Evolutionary conservation across 306 rosid genomes (phyloP), one percentile per base, ranked within the genome.

Genomic region (Mucuna pruriens): DNA sequence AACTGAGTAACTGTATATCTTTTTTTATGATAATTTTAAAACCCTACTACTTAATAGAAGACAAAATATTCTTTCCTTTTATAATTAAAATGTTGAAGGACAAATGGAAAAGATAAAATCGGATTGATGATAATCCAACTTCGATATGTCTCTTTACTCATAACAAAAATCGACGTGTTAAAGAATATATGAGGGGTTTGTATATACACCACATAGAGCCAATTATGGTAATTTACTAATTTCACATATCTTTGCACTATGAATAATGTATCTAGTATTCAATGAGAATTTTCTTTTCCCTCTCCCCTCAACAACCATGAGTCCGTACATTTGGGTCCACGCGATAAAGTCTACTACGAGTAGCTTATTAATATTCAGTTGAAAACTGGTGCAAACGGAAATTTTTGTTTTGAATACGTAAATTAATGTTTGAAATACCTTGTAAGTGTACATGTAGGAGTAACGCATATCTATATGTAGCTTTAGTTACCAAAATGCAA

Each of bases 111-210:
- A 49, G 34, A 25, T 60, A 29, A 76, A 29, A 39, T 42, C 7
- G 17, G 61, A 76, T 75, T 45, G 48, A 15, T 61, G 80, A 58
- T 71, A 60, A 25, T 22, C 45, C 33, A 60, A 75, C 80, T 67
- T 40, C n/a, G n/a, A n/a, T n/a, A 15, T 7, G 10, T 17, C 15
- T 57, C n/a, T 55, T n/a, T n/a, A n/a, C n/a, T 39, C 29, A 74
- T 0, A 2, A 74, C 19, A 7, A 73, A 16, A 48, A 7, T 1
- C 15, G 13, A 40, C 7, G 20, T 3, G 5, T 40, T 22, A 46
- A 42, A 48, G 40, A 31, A 71, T 9, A 48, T 3, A 2, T 23
- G 10, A 17, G 9, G 25, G 20, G 20, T 20, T 5, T 1, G 17
- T 52, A 20, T 55, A 55, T 55, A 29, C 25, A 71, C 26, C 4